Conservation (phyloP, 1,139 yeast species). For the Yamadazyma dushanensis region DNA sequence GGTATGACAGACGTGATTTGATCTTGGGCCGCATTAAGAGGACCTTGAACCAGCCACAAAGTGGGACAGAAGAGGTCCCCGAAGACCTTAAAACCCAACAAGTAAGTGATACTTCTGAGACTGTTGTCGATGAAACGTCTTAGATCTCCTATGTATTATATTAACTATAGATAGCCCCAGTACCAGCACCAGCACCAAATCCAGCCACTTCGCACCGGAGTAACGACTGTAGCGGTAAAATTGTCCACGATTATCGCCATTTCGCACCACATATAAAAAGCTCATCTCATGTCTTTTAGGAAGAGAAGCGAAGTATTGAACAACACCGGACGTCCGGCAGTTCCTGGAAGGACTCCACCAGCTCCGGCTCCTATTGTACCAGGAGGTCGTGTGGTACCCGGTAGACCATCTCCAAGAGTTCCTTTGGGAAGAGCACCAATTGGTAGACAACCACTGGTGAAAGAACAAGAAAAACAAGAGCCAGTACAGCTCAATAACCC, state of each 20-base stretch:
- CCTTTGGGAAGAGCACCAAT: slow-evolving; percentile 5
- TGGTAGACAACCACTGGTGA: slow-evolving; percentile 2
- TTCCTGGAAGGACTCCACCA: slow-evolving; percentile 13
- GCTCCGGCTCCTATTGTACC: slow-evolving; percentile 4
- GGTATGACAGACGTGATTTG: slow-evolving; percentile 40
- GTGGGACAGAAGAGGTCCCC: background rate
- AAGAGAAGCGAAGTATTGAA: slow-evolving; percentile 64
- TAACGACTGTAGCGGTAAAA: too few relatives aligned
- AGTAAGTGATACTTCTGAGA: too few relatives aligned
- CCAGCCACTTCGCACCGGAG: too few relatives aligned
- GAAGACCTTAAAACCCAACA: too few relatives aligned
- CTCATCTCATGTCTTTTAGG: slow-evolving; percentile 60
- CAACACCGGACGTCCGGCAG: slow-evolving; percentile 17
- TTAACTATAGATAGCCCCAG: too few relatives aligned
- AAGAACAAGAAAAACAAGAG: slow-evolving; percentile 3
- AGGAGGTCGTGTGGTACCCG: too few relatives aligned
- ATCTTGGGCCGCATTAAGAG: slow-evolving; percentile 33
- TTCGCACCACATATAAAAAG: slow-evolving; percentile 1
- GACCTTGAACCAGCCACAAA: background rate
- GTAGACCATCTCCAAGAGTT: slow-evolving; percentile 10
- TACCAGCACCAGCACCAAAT: too few relatives aligned
- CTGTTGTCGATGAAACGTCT: too few relatives aligned
- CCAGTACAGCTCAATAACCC: slow-evolving; percentile 36
- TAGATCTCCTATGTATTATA: too few relatives aligned
- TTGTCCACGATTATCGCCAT: too few relatives aligned